These are phyloP conservation scores for Botrytis tulipae DNA, from an alignment of 2,329 filamentous ascomycete species.

Conservation along the genomic window DNA sequence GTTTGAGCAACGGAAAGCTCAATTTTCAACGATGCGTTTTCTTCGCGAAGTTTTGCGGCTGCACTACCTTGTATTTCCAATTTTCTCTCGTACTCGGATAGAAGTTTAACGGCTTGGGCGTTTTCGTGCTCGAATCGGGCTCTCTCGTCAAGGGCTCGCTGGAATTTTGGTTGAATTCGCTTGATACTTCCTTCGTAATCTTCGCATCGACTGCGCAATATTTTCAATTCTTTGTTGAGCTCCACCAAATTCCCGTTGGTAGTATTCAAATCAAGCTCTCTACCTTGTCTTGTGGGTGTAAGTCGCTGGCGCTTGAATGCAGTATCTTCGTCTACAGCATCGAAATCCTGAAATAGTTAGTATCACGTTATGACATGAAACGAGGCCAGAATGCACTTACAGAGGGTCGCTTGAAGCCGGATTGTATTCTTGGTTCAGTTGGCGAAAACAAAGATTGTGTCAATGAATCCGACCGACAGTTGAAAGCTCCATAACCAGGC, in stretches of 20 bases:
- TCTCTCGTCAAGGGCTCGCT: slow-evolving; percentile 52
- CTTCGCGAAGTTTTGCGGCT: slow-evolving; percentile 32
- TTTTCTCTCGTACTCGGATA: slow-evolving; percentile 26
- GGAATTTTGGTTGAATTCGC: slow-evolving; percentile 48
- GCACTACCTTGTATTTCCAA: slow-evolving; percentile 27
- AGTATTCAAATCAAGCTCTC: not conserved
- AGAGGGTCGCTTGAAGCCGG: slow-evolving; percentile 22
- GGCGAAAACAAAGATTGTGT: slow-evolving; percentile 17
- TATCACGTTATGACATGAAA: not conserved
- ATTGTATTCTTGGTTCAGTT: not conserved
- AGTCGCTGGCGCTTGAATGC: slow-evolving; percentile 15
- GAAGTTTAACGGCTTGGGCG: slow-evolving; percentile 28
- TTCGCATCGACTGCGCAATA: slow-evolving; percentile 47
- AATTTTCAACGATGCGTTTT: slow-evolving; percentile 25
- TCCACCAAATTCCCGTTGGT: slow-evolving; percentile 39
- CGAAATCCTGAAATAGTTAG: slow-evolving; percentile 17
- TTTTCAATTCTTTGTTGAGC: slow-evolving; percentile 45
- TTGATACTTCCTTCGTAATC: slow-evolving; percentile 47
- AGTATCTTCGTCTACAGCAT: slow-evolving; percentile 2
- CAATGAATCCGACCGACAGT: not conserved
- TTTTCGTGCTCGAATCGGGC: slow-evolving; percentile 47
- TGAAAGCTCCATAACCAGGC: not conserved
- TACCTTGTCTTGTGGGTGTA: slow-evolving; percentile 12
- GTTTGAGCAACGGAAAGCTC: slow-evolving; percentile 35
- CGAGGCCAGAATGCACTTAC: not conserved